phyloP scores from a whole-genome alignment of 1,139 yeast species.

The Lodderomyces orthopsilosis region DNA sequence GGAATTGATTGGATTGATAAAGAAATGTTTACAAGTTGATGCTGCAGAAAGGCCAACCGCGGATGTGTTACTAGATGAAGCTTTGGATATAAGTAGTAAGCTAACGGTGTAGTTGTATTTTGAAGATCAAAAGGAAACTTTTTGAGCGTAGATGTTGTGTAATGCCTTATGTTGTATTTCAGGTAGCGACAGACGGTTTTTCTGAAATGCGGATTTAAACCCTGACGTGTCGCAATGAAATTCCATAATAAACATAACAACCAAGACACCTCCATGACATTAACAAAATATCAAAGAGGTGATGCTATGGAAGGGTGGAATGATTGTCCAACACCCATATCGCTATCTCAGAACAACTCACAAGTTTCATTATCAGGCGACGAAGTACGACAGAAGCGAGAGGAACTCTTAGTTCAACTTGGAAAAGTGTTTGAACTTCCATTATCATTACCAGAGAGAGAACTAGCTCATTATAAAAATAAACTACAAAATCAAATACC shows the following conservation, averaged over 20 bases:
- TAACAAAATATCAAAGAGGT: constrained; percentile 40
- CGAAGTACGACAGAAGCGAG: constrained; percentile 9
- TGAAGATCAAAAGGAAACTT: no score
- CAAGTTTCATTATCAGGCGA: constrained; percentile 3
- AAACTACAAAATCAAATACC: constrained; percentile 23
- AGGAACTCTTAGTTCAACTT: constrained; percentile 10
- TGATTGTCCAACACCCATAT: constrained; percentile 33
- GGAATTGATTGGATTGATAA: constrained; percentile 54
- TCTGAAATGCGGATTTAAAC: not conserved
- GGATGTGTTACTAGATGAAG: constrained; percentile 53
- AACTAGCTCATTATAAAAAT: constrained; percentile 34
- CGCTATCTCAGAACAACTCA: constrained; percentile 5
- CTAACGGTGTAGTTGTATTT: not conserved
- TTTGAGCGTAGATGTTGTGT: no score
- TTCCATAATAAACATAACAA: not conserved
- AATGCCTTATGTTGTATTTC: not conserved
- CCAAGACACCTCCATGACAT: constrained; percentile 20
- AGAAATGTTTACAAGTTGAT: constrained; percentile 58
- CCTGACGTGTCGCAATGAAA: not conserved
- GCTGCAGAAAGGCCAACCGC: constrained; percentile 60
- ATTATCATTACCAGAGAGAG: constrained; percentile 29
- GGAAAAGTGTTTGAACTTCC: constrained; percentile 17
- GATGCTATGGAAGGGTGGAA: constrained; percentile 48
- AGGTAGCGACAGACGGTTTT: not conserved
- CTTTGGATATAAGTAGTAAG: constrained; percentile 32